Percentiles rank a stretch among this genome's conserved stretches.
phyloP scores from a whole-genome alignment of 1,284 basidiomycete genomes.

The Ceratobasidium sp. region DNA sequence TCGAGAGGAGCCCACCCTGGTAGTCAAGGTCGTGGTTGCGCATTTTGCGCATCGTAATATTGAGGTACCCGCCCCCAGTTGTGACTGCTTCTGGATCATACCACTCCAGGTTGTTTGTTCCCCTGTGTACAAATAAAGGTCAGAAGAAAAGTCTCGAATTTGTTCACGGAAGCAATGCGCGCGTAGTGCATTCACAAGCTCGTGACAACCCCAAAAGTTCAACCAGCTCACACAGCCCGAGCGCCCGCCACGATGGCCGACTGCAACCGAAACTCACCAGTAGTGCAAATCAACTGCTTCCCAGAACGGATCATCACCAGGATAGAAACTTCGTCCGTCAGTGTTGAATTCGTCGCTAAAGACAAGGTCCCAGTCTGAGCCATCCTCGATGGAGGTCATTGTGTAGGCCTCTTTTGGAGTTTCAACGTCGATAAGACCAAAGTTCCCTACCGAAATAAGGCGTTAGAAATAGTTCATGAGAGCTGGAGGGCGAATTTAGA shows the following conservation, averaged over 20 bases:
- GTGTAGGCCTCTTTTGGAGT: constrained; percentile 64
- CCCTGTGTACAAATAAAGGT: constrained; percentile 50
- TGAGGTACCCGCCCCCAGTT: constrained; percentile 80
- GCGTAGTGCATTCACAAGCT: neutral
- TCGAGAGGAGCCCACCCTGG: constrained; percentile 66
- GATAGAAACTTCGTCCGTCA: constrained; percentile 77
- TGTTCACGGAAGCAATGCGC: neutral
- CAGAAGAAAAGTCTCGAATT: neutral
- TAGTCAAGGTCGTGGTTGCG: constrained; percentile 79
- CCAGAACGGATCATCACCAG: constrained; percentile 73
- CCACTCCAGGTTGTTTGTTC: constrained; percentile 72
- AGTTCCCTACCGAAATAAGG: constrained; percentile 60
- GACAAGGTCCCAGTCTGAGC: constrained; percentile 55
- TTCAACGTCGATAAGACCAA: constrained; percentile 78
- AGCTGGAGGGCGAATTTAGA: neutral
- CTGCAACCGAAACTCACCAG: constrained; percentile 60
- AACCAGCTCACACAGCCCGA: constrained; percentile 6
- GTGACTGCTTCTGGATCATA: constrained; percentile 83
- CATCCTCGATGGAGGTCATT: constrained; percentile 54
- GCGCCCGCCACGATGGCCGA: neutral
- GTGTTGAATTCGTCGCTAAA: constrained; percentile 65
- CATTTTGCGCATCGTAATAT: constrained; percentile 78
- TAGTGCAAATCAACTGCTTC: constrained; percentile 81
- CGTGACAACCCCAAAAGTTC: neutral
- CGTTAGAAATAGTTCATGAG: neutral